Percentiles rank a stretch among this genome's conserved stretches.
Conservation (phyloP, 306 rosid genomes). For the Cucurbita argyrosperma region DNA sequence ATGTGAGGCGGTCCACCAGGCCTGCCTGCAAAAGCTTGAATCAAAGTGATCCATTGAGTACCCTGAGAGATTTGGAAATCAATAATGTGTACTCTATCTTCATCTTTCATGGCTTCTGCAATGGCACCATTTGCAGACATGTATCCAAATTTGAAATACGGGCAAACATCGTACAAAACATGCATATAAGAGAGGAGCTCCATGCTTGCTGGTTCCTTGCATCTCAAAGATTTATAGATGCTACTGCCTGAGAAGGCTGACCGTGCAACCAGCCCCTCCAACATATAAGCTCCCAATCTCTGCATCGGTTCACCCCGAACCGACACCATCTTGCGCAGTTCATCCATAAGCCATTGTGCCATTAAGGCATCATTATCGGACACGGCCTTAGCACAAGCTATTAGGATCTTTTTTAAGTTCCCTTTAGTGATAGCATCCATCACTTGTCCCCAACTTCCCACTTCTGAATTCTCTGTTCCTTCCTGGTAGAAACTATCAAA, state of each 20-base stretch:
- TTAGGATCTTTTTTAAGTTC: conserved; percentile 53
- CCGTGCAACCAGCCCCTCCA: conserved; percentile 87
- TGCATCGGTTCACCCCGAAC: conserved; percentile 94
- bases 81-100: conserved; percentile 68
- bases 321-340: conserved; percentile 62
- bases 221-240: conserved; percentile 57
- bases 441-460: conserved; percentile 62
- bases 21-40: conserved; percentile 91
- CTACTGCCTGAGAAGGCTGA: conserved; percentile 52
- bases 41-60: conserved; percentile 85
- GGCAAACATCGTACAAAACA: conserved; percentile 80
- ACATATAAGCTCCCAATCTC: conserved; percentile 89
- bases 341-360: conserved; percentile 73
- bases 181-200: conserved; percentile 83
- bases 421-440: conserved; percentile 48
- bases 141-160: conserved; percentile 89
- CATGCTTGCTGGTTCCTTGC: conserved; percentile 71
- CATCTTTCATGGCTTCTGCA: conserved; percentile 94
- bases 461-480: conserved; percentile 31
- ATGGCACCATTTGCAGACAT: conserved; percentile 98
- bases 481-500: conserved; percentile 30
- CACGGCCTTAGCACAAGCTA: conserved; percentile 64
- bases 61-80: conserved; percentile 94
- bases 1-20: conserved; percentile 99
- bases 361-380: conserved; percentile 48